Percentiles rank a stretch among this genome's conserved stretches.
Conservation (phyloP, 805 yeast species). For the Saccharomycopsis malanga region DNA sequence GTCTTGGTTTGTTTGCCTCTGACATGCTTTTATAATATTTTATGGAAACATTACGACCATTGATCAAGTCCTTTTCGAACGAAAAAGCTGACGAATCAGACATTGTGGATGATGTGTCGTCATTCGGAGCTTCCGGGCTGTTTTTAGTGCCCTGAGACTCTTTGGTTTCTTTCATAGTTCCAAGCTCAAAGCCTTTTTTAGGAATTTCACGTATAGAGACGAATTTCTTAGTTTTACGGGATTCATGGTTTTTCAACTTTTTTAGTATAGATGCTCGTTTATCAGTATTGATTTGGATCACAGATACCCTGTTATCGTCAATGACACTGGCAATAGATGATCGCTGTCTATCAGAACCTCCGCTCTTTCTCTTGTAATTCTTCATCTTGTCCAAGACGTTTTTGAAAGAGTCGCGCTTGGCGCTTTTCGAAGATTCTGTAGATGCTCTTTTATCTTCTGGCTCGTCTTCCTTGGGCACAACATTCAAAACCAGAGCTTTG, state of each 20-base stretch:
- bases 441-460: not conserved
- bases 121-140: not conserved
- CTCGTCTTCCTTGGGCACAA: not conserved
- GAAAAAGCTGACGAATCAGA: conserved; percentile 31
- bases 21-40: conserved; percentile 32
- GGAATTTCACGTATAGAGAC: not conserved
- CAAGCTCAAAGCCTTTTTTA: not conserved
- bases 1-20: conserved; percentile 26
- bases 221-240: not conserved
- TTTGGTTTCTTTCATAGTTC: not conserved
- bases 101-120: conserved; percentile 2
- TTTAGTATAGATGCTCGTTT: conserved; percentile 13
- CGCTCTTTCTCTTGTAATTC: conserved; percentile 1
- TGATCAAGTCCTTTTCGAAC: conserved; percentile 27
- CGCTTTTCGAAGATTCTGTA: conserved; percentile 2
- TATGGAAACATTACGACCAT: conserved; percentile 33
- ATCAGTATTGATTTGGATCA: conserved; percentile 9
- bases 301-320: conserved; percentile 4
- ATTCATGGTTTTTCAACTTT: conserved; percentile 5
- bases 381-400: conserved; percentile 9
- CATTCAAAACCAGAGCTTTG: conserved; percentile 2
- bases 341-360: not conserved
- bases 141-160: too few species aligned
- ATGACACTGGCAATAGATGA: not conserved
- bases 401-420: conserved; percentile 10